phyloP scores from a whole-genome alignment of 1,284 basidiomycete species.

The Puccinia horiana region DNA sequence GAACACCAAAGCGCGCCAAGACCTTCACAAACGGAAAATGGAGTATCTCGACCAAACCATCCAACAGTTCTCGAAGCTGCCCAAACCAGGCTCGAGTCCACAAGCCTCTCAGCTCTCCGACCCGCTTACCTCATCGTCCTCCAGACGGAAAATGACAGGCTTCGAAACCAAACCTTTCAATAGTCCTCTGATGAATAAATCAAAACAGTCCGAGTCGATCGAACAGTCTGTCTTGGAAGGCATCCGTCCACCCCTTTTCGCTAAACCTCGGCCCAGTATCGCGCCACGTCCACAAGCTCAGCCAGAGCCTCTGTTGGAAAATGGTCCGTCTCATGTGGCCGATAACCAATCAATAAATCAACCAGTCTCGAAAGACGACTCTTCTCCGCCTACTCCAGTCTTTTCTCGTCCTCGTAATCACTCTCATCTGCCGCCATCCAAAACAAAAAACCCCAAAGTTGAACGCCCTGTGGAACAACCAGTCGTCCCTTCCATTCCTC shows the following conservation, averaged over 20 bases:
- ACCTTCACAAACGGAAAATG: constrained; percentile 40
- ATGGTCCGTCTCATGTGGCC: background rate
- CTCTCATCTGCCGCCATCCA: background rate
- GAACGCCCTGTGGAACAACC: background rate
- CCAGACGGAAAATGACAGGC: background rate
- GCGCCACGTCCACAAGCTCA: background rate
- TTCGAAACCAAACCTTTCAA: constrained; percentile 25
- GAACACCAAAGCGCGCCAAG: constrained; percentile 28
- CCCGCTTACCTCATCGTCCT: background rate
- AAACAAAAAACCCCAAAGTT: background rate
- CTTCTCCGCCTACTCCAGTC: background rate
- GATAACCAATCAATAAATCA: background rate
- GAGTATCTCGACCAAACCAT: constrained; percentile 41
- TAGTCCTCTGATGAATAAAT: constrained; percentile 28
- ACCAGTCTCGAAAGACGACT: background rate
- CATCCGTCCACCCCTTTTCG: background rate
- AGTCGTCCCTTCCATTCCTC: no score
- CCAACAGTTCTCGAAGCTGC: constrained; percentile 18
- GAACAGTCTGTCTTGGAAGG: background rate
- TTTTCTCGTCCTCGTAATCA: background rate
- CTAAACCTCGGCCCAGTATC: background rate
- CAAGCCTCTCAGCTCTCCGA: constrained; percentile 7
- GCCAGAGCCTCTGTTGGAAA: background rate
- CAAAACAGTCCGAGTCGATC: background rate
- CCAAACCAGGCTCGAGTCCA: constrained; percentile 3